Evolutionary conservation across 345 rosid species (phyloP).

Genomic region (rapeseed (Brassica napus)): DNA sequence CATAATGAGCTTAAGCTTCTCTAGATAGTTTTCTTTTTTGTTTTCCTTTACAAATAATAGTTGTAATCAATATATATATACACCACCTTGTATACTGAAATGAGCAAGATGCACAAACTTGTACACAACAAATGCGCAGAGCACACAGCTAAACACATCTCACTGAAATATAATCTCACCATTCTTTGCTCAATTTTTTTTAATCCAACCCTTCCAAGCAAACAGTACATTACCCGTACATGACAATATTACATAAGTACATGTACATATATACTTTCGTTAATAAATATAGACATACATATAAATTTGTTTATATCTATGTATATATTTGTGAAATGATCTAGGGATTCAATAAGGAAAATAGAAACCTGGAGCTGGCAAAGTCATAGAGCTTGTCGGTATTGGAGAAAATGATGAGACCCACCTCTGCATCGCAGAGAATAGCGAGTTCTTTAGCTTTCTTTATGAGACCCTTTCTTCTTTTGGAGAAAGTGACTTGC

Average conservation of each 20-base stretch:
- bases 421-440: slow-evolving; percentile 69
- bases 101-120: not conserved
- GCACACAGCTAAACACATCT: not conserved
- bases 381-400: slow-evolving; percentile 72
- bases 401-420: slow-evolving; percentile 61
- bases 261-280: slow-evolving; percentile 3
- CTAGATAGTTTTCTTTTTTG: not conserved
- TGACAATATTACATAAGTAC: not conserved
- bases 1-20: not conserved
- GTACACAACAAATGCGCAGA: slow-evolving; percentile 3
- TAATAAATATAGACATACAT: not conserved
- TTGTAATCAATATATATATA: slow-evolving; percentile 6
- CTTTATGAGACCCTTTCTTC: slow-evolving; percentile 73
- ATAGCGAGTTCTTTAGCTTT: slow-evolving; percentile 76
- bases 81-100: slow-evolving; percentile 1
- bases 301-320: not conserved
- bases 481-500: slow-evolving; percentile 74
- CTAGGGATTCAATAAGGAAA: slow-evolving; percentile 23
- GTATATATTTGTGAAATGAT: not conserved
- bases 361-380: slow-evolving; percentile 53
- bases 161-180: not conserved
- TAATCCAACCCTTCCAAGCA: not conserved
- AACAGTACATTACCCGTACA: not conserved
- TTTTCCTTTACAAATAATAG: not conserved
- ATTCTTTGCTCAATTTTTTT: not conserved